phyloP scores from a whole-genome alignment of 2,329 filamentous ascomycete species.

The Thelonectria discophora region DNA sequence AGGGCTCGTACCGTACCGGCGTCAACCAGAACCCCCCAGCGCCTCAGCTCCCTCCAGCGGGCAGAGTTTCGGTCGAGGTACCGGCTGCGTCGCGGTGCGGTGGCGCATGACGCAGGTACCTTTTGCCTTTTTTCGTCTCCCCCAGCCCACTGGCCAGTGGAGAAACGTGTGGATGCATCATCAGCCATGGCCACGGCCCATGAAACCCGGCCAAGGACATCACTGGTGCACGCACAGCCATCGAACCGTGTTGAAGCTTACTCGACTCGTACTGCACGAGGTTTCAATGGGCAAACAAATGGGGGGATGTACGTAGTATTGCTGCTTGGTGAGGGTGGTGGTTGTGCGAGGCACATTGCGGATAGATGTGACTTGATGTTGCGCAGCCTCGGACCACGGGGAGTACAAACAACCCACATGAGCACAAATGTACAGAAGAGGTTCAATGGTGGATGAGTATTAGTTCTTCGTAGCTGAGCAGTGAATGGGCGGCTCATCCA shows the following conservation, averaged over 20 bases:
- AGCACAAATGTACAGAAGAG: no score
- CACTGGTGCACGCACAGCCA: constrained; percentile 10
- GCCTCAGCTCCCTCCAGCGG: background rate
- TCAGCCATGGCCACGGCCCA: constrained; percentile 5
- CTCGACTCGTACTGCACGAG: background rate
- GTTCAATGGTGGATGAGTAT: no score
- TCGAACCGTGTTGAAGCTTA: background rate
- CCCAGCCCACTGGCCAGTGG: constrained; percentile 15
- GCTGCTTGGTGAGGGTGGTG: no score
- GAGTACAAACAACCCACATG: no score
- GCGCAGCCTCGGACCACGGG: no score
- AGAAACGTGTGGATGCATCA: constrained; percentile 12
- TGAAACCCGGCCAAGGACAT: constrained; percentile 12
- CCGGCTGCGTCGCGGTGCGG: background rate
- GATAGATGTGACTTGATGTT: no score
- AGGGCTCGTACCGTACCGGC: background rate
- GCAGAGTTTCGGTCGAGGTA: background rate
- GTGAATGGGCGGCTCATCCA: no score
- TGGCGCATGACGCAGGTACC: constrained; percentile 8
- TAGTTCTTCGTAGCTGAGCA: no score
- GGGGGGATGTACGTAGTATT: background rate
- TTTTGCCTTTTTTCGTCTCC: background rate
- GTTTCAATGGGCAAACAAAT: background rate
- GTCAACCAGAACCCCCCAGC: background rate
- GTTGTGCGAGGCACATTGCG: no score